Evolutionary conservation across 805 yeast species (phyloP).

Genomic region (Schwanniomyces occidentalis): DNA sequence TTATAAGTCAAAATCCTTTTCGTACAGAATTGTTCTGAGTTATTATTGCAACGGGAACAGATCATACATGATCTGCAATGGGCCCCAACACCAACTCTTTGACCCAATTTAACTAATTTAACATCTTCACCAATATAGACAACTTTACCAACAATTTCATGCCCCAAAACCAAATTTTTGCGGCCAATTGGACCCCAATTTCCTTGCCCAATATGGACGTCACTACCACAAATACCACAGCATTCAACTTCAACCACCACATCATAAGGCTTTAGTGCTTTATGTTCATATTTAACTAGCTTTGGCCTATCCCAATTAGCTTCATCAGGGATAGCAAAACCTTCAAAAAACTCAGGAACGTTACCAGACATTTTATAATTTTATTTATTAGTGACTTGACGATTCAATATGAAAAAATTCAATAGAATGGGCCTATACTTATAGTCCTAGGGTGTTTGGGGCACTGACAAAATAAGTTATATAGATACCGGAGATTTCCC

Average conservation of each 20-base stretch:
- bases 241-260: conserved; percentile 55
- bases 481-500: too few species aligned
- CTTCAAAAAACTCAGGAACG: conserved; percentile 28
- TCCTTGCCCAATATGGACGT: conserved; percentile 51
- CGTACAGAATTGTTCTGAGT: conserved; percentile 50
- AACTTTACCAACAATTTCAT: conserved; percentile 64
- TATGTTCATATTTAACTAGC: conserved; percentile 25
- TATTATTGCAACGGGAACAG: conserved; percentile 52
- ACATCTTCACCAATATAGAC: conserved; percentile 58
- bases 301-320: conserved; percentile 28
- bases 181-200: conserved; percentile 47
- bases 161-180: conserved; percentile 52
- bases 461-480: too few species aligned
- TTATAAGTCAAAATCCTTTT: conserved; percentile 53
- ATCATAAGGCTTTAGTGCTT: conserved; percentile 32
- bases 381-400: too few species aligned
- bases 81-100: conserved; percentile 82
- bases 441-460: too few species aligned
- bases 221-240: conserved; percentile 68
- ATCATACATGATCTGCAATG: conserved; percentile 59
- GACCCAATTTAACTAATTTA: conserved; percentile 56
- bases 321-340: conserved; percentile 25
- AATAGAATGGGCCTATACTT: too few species aligned
- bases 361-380: conserved; percentile 6
- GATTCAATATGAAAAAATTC: too few species aligned